A percentile compares a stretch with the other conserved stretches of the same genome.
These are phyloP conservation scores for Cynara cardunculus DNA, from an alignment of 129 eudicot species.

Conservation along the genomic window DNA sequence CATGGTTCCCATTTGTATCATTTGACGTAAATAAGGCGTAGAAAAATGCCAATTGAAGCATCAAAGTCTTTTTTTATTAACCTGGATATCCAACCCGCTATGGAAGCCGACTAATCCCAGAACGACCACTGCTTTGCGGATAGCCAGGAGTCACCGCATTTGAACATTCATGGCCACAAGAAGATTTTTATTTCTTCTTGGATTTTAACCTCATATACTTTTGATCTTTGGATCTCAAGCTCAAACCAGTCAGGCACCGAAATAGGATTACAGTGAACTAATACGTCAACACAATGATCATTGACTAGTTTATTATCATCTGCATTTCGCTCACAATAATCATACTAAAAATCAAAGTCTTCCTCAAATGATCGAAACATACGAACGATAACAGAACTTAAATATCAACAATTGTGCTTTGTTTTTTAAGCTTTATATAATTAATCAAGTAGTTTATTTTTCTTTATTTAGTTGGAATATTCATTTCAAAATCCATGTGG, in stretches of 20 bases:
- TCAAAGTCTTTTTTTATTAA: not conserved
- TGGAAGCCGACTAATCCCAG: no score
- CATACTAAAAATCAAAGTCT: not conserved
- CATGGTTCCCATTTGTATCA: not conserved
- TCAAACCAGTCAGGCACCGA: no score
- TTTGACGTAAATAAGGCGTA: no score
- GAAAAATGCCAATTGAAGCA: not conserved
- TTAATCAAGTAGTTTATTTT: not conserved
- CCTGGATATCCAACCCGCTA: no score
- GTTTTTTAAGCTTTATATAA: not conserved
- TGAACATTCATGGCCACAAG: no score
- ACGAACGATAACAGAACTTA: not conserved
- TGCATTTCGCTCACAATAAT: not conserved
- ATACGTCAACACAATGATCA: no score
- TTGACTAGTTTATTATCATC: not conserved
- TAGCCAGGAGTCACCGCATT: no score
- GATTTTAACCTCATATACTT: no score
- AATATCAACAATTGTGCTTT: not conserved
- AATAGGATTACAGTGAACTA: not conserved
- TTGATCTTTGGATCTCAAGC: no score
- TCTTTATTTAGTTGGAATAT: conserved; percentile 4
- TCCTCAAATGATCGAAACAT: not conserved
- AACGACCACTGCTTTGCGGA: no score
- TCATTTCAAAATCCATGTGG: not conserved
- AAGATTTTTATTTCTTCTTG: no score